Percentiles rank a stretch among this genome's conserved stretches.
These are phyloP conservation scores for Artemisia tridentata DNA, from an alignment of 129 eudicot genomes.

Conservation along the genomic window DNA sequence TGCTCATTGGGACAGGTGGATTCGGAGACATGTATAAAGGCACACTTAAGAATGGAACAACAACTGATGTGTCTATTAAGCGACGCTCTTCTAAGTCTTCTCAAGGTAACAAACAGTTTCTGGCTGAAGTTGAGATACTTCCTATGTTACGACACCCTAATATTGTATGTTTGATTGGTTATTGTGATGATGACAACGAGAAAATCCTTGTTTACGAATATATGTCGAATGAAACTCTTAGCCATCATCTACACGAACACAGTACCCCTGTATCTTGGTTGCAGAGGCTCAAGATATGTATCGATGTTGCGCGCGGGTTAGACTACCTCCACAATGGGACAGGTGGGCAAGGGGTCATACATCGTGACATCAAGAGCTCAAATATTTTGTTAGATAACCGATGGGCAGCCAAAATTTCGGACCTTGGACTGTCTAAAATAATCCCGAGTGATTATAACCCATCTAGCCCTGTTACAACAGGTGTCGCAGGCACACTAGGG, in stretches of 20 bases:
- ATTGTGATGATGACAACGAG: background rate
- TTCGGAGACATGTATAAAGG: background rate
- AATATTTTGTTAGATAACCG: slow-evolving; percentile 1
- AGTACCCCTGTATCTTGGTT: slow-evolving; percentile 15
- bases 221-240: slow-evolving; percentile 11
- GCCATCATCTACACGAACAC: background rate
- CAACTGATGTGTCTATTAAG: slow-evolving; percentile 4
- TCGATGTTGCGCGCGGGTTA: slow-evolving; percentile 1
- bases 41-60: background rate
- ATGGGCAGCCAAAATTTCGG: slow-evolving; percentile 8
- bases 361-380: background rate
- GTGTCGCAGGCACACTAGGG: background rate
- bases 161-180: slow-evolving; percentile 3
- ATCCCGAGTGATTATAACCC: background rate
- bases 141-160: background rate
- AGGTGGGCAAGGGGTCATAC: background rate
- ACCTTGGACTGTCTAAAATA: background rate
- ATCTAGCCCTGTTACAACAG: background rate
- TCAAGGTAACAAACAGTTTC: background rate
- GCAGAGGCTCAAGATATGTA: slow-evolving; percentile 23
- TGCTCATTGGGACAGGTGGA: background rate
- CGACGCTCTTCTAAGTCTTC: background rate
- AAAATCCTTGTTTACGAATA: slow-evolving; percentile 1
- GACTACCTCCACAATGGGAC: background rate
- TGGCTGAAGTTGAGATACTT: background rate